Evolutionary conservation across 177 flowering plant genomes (phyloP), one percentile per base, ranked within the genome.

Genomic region (Vitis hybrid): DNA sequence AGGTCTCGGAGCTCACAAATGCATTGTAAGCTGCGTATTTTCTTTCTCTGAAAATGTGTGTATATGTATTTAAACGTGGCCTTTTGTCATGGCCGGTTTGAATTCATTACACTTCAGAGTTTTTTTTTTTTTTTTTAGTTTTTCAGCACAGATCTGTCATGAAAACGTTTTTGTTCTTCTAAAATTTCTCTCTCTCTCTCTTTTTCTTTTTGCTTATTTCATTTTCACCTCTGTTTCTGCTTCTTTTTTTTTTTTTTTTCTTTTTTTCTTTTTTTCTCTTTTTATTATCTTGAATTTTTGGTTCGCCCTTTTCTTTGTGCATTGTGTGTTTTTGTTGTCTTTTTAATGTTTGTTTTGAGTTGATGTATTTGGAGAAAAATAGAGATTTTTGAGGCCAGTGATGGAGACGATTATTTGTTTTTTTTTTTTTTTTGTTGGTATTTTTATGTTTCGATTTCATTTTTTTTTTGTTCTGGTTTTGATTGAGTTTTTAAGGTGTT

Each of bases 1-100:
- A 50, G 65, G 76, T 64, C 59, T 18, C n/a, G 78, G 79, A 79
- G 82, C 82, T 76, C 68, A 46, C 41, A 11, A 0, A 2, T 24
- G 27, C 63, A 63, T 58, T 55, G 82, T 76, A 73, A 76, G 79
- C 73, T 73, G 79, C 30, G 64, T 59, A 70, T 64, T 11, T 52
- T 7, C 9, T 20, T 51, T 12, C 17, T 56, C 49, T 46, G 46
- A 41, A 41, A 41, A 41, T 41, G 46, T 41, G 46, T 41, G 8
- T 41, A 41, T 41, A 41, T 41, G 46, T 0, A 8, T 41, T 41
- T 41, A 41, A 7, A 41, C 46, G 1, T 41, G 7, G 46, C 9
- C 46, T 41, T 41, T 41, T 41, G 46, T 41, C 46, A 41, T 41
- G 46, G 46, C 46, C 46, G 46, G 1, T 41, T 41, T 41, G 46